Evolutionary conservation across 805 yeast genomes (phyloP), one percentile per base, ranked within the genome.

Genomic region (Metschnikowia similis): DNA sequence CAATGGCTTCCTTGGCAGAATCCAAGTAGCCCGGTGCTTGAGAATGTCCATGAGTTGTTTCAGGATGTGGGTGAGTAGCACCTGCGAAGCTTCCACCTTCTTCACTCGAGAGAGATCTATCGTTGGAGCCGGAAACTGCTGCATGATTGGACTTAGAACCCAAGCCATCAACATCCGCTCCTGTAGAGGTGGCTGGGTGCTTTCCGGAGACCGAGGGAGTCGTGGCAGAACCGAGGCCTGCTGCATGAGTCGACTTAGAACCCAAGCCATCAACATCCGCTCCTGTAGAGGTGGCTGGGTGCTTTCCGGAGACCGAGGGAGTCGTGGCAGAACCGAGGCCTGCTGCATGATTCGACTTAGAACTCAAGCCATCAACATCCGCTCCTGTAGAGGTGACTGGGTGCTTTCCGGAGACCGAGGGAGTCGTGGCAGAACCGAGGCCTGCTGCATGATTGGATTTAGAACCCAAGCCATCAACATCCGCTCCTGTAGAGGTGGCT

Each of bases 1-100:
- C 59, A 36, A 58, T 49, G 13, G 56, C 56, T 2, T 45, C 50
- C 44, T 55, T 55, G 5, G 58, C 52, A 4, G 58, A 48, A 35
- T 44, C 58, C 41, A 54, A 46, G 37, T 36, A 41, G 2, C 57
- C 54, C 7, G 13, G 31, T 3, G 6, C 21, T n/a, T 16, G 32
- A 9, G 48, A 30, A 21, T 39, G 36, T 30, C 21, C 21, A 4
- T 21, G 45, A 13, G 6, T 41, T 3, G 6, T n/a, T n/a, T 16
- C 45, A 9, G 48, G 14, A 21, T 39, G 36, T 30, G 7, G 38
- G 39, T 43, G 21, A 13, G 50, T 35, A 14, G 43, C 51, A 17
- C 47, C 27, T 37, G 35, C 35, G 14, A 32, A 28, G 9, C 10
- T 21, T 10, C 46, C 48, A 11, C n/a, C n/a, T 7, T 26, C 37